phyloP scores from a whole-genome alignment of 495 filamentous ascomycete species.

The Penicillium argentinense region DNA sequence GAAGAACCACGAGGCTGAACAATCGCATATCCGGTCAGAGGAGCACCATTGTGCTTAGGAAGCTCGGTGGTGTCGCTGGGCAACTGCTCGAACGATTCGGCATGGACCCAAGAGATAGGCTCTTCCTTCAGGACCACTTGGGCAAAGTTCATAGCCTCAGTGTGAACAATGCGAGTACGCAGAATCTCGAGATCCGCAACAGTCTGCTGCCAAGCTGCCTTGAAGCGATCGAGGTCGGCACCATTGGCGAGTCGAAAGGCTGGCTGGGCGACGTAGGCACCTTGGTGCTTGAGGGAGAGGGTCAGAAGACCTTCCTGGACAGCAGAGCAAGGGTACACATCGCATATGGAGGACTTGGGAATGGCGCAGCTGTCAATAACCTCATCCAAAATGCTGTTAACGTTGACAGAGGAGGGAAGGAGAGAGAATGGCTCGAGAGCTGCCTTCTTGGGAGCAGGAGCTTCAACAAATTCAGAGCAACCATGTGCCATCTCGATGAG shows the following conservation, averaged over 20 bases:
- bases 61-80: slow-evolving; percentile 43
- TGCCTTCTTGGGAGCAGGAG: slow-evolving; percentile 5
- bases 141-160: slow-evolving; percentile 43
- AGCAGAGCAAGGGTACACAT: slow-evolving; percentile 69
- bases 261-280: slow-evolving; percentile 54
- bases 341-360: slow-evolving; percentile 36
- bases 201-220: slow-evolving; percentile 52
- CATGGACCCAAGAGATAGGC: slow-evolving; percentile 47
- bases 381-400: slow-evolving; percentile 42
- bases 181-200: slow-evolving; percentile 52
- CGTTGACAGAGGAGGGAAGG: slow-evolving; percentile 26
- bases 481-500: slow-evolving; percentile 48
- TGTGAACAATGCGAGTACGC: slow-evolving; percentile 56
- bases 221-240: slow-evolving; percentile 49
- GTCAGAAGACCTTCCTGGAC: slow-evolving; percentile 70
- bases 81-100: slow-evolving; percentile 43
- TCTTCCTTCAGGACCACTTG: slow-evolving; percentile 56
- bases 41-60: slow-evolving; percentile 53
- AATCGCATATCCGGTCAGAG: slow-evolving; percentile 56
- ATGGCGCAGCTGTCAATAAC: slow-evolving; percentile 45
- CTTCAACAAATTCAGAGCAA: slow-evolving; percentile 13
- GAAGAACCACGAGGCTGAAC: slow-evolving; percentile 29
- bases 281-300: slow-evolving; percentile 53
- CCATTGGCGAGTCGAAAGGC: slow-evolving; percentile 42
- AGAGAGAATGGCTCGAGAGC: slow-evolving; percentile 46